These are phyloP conservation scores for Pichia sp. DNA, from an alignment of 1,139 yeast species.

Conservation along the genomic window DNA sequence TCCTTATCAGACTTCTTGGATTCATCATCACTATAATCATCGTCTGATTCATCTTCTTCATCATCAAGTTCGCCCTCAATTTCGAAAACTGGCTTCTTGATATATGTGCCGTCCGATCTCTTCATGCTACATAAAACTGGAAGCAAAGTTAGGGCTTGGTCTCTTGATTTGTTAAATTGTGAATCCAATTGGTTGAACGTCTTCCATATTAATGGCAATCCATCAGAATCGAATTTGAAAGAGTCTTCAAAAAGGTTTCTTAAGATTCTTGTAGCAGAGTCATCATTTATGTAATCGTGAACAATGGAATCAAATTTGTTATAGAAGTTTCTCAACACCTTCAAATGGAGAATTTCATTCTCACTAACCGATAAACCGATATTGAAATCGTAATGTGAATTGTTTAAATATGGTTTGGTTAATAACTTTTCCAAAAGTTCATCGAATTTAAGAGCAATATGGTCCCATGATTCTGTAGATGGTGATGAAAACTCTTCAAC, in stretches of 20 bases:
- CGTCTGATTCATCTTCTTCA: conserved; percentile 37
- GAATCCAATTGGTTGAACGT: conserved; percentile 70
- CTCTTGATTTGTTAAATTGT: conserved; percentile 59
- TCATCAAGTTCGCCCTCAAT: conserved; percentile 41
- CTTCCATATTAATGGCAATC: conserved; percentile 81
- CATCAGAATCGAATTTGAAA: conserved; percentile 76
- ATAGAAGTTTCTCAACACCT: conserved; percentile 64
- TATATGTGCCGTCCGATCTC: conserved; percentile 47
- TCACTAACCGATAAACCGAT: conserved; percentile 52
- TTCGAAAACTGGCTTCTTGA: conserved; percentile 56
- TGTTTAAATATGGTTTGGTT: conserved; percentile 19
- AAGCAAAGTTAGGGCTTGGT: conserved; percentile 52
- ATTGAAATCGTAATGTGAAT: conserved; percentile 51
- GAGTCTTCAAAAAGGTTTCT: conserved; percentile 76
- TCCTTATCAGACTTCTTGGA: conserved; percentile 33
- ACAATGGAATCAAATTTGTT: conserved; percentile 53
- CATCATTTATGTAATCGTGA: conserved; percentile 60
- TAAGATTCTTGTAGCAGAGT: conserved; percentile 52
- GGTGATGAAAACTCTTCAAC: conserved; percentile 45
- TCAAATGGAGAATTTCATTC: conserved; percentile 41
- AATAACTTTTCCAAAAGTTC: conserved; percentile 31
- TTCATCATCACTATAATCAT: conserved; percentile 9
- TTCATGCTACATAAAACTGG: conserved; percentile 53
- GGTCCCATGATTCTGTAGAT: conserved; percentile 59
- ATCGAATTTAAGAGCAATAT: conserved; percentile 48